Base-by-base conservation (phyloP, 2,329 filamentous ascomycete species). In the Ophiostoma ips region DNA sequence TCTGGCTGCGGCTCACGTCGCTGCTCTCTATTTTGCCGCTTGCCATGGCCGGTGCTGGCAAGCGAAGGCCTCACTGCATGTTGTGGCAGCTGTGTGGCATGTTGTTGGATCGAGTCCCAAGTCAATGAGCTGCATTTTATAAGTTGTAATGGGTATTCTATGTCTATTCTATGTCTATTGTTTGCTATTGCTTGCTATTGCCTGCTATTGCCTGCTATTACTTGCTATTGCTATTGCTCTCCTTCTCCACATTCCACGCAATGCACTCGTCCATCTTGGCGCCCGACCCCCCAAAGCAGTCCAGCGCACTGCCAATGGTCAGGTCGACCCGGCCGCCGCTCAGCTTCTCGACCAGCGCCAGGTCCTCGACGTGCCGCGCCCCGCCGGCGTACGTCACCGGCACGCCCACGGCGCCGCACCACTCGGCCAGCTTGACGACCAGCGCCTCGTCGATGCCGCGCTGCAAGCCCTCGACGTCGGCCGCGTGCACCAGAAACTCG, bases 381-480 rank as follows among this genome's bases (percentile, higher is more conserved):
- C 92, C 92, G 21, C 92, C 92, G 6, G 92, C 92, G 68, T 98
- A 98, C 1, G 92, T 98, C 15, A 96, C 85, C 2, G 92, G 92
- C 10, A 48, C 49, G 36, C 31, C 18, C 15, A 49, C 16, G 58
- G 95, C 90, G 36, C 72, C 81, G 63, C 87, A 95, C 88, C 92
- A 96, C 56, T 82, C 69, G 2, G 87, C 80, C 48, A 98, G 70
- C 56, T 73, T 78, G 57, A 72, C 66, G 9, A 98, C 87, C 12
- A 98, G 74, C 57, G 83, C 75, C 63, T 92, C 83, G 59, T 98
- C 92, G 55, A 98, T 85, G 44, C 92, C 92, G 60, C 79, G 77
- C 64, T 96, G 92, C 40, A 96, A 72, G 12, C 92, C 92, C 67
- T 98, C 92, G 55, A 95, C 92, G 65, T 98, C 92, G 38, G 92